Base-by-base conservation (phyloP, 116 monocot species). In the Iris pallida region DNA sequence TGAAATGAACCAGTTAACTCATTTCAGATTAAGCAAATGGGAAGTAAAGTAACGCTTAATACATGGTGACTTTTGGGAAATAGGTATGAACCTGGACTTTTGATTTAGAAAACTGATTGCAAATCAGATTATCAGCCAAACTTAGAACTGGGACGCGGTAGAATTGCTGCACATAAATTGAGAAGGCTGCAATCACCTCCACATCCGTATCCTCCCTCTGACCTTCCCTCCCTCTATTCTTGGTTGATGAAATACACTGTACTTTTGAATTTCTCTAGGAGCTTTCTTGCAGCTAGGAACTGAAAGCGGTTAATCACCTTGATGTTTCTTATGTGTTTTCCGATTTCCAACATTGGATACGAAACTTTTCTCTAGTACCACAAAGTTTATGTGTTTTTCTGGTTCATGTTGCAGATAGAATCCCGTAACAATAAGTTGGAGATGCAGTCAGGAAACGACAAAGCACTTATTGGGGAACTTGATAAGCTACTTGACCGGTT, bases 361-460 rank as follows among this genome's bases (percentile, higher is more conserved):
- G 16, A 44, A 16, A 47, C 46, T 42, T 45, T 46, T 47, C 10
- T 0, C 14, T 55, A 55, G n/a, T 55, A 17, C 7, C 30, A 7
- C 16, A 43, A 70, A 19, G 40, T 64, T 45, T 52, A 41, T 61
- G 9, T 77, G n/a, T 16, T 12, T 71, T 58, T 10, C 19, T 80
- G 19, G 52, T 73, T 56, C 68, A 63, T 57, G 30, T 80, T 81
- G 66, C 86, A 99, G 99, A 99, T 99, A 67, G 99, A 99, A 82
- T 88, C 88, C 42, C 90, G 94, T 44, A 93, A 99, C 59, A 93
- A 99, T 69, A 88, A 86, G 71, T 72, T 99, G 72, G 99, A 99
- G 78, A 81, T 88, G 88, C 99, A 93, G 63, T 99, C 90, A 83
- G 74, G 84, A 55, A 99, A 85, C 72, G 88, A 85, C 70, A 71